Percentiles rank a stretch among this genome's conserved stretches.
These are phyloP conservation scores for Linaria vulgaris DNA, from an alignment of 257 asterid species.

Conservation along the genomic window DNA sequence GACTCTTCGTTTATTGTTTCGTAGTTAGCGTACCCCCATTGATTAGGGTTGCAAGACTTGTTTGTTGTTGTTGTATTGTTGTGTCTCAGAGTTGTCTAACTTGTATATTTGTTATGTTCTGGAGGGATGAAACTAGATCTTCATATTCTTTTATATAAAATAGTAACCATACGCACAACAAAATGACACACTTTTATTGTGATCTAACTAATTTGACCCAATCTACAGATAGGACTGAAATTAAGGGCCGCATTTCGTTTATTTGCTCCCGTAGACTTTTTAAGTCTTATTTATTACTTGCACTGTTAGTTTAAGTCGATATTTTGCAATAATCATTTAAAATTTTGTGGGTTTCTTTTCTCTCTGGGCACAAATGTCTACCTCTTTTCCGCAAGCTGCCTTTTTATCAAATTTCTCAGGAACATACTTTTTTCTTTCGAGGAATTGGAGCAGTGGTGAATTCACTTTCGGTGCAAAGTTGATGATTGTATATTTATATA, in stretches of 20 bases:
- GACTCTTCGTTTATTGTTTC: not conserved
- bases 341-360: not conserved
- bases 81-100: slow-evolving; percentile 1
- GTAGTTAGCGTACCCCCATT: too few relatives aligned
- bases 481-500: too few relatives aligned
- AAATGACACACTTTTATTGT: not conserved
- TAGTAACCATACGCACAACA: slow-evolving; percentile 1
- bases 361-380: not conserved
- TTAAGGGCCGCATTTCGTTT: not conserved
- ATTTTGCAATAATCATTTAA: not conserved
- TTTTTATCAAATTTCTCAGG: not conserved
- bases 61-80: too few relatives aligned
- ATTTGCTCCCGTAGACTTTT: not conserved
- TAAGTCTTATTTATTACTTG: not conserved
- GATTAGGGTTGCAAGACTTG: too few relatives aligned
- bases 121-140: not conserved
- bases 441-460: too few relatives aligned
- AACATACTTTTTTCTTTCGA: not conserved
- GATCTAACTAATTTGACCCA: not conserved
- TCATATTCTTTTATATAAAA: slow-evolving; percentile 1
- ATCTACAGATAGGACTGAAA: not conserved
- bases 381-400: too few relatives aligned
- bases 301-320: not conserved
- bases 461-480: too few relatives aligned
- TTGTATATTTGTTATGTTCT: not conserved